A percentile compares a stretch with the other conserved stretches of the same genome.
phyloP scores from a whole-genome alignment of 805 yeast genomes.

The Kuraishia molischiana region DNA sequence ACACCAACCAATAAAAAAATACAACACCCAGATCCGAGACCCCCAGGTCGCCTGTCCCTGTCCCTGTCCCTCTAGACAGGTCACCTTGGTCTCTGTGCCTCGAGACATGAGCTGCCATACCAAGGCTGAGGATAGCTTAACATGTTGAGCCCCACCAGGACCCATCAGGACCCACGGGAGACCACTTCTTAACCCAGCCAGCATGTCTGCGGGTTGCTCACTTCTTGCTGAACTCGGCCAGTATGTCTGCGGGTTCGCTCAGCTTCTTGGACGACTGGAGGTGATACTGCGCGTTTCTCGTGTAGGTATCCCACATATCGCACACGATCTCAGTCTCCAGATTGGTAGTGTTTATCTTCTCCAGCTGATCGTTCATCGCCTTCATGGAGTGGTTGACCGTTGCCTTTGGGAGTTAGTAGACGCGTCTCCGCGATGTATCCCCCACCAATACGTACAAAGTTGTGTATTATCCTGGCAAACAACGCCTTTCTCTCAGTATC shows the following conservation, averaged over 20 bases:
- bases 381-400: constrained; percentile 62
- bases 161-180: no score
- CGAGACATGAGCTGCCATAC: no score
- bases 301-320: constrained; percentile 73
- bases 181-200: no score
- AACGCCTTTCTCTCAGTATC: constrained; percentile 73
- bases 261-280: constrained; percentile 56
- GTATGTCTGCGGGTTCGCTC: constrained; percentile 33
- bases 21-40: no score
- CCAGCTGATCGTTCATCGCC: constrained; percentile 51
- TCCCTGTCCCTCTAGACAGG: no score
- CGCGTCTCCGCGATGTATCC: background rate
- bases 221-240: background rate
- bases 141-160: no score
- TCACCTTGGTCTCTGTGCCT: no score
- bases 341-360: constrained; percentile 54
- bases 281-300: constrained; percentile 60
- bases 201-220: no score
- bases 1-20: no score
- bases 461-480: constrained; percentile 64
- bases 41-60: no score
- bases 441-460: constrained; percentile 44
- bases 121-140: no score
- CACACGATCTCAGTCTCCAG: constrained; percentile 62
- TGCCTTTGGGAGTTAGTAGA: constrained; percentile 43